Evolutionary conservation across 768 basidiomycete genomes (phyloP), one percentile per base, ranked within the genome.

Genomic region (Amanita jacksonii): DNA sequence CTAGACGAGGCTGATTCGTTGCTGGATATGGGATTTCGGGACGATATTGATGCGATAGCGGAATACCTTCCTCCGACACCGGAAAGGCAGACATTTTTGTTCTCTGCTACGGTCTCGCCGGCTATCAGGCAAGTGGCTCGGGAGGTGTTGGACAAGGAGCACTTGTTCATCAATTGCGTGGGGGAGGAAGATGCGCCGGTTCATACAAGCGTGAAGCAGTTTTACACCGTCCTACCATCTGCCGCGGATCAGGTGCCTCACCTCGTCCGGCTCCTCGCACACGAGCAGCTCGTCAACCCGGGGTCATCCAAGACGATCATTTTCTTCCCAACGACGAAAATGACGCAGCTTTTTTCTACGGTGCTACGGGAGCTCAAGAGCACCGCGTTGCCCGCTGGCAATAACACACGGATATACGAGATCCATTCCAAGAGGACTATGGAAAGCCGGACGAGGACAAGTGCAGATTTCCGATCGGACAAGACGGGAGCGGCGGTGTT

Each of bases 1-100:
- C 68, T 98, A 46, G 96, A 98, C 55, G 90, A 96, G 59, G 88
- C 90, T 8, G 92, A 98, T 55, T 87, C 84, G 0, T 69, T 94
- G 9, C 69, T 97, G 8, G 88, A 91, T 45, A 85, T 92, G 82
- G 92, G 92, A 52, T 96, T 94, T 74, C 75, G 84, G 3, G 74
- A 81, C 18, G 92, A 94, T 53, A 78, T 97, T 23, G 77, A 85
- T 16, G 76, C 72, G 1, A 89, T 94, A 52, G 61, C 73, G 22
- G 56, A 65, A 3, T 72, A 67, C 54, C 68, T 93, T n/a, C 81
- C 84, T 6, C 64, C 66, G 15, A 53, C 63, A 1, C 75, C 81
- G 0, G 57, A 76, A 42, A 79, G 90, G n/a, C 91, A 93, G 57
- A 94, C 91, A 0, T 82, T 94, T 65, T 69, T 97, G 45, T 92